Evolutionary conservation across 495 filamentous ascomycete species (phyloP).

Genomic region (Baudoinia panamericana): DNA sequence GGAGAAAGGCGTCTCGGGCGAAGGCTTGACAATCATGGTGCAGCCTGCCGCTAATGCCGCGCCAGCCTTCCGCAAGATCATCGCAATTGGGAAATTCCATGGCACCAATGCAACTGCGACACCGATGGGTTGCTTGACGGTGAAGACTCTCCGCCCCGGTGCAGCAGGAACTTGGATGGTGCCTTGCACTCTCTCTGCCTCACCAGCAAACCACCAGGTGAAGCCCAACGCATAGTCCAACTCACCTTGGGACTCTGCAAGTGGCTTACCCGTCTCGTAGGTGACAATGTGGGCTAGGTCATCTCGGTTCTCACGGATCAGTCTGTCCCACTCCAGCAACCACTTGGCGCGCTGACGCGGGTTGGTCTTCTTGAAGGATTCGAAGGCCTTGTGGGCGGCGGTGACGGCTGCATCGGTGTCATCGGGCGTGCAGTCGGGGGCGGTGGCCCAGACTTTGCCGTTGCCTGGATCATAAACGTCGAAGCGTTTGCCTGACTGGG

Average conservation of each 20-base stretch:
- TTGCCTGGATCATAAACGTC: slow-evolving; percentile 59
- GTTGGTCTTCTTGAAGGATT: slow-evolving; percentile 45
- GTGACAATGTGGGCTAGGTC: slow-evolving; percentile 37
- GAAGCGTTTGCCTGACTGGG: slow-evolving; percentile 50
- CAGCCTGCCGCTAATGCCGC: slow-evolving; percentile 60
- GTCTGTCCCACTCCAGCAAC: slow-evolving; percentile 39
- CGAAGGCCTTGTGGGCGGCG: slow-evolving; percentile 46
- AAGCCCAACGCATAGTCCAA: slow-evolving; percentile 37
- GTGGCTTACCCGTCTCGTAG: slow-evolving; percentile 39
- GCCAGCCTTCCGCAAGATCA: slow-evolving; percentile 56
- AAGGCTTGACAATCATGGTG: slow-evolving; percentile 34
- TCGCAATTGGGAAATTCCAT: slow-evolving; percentile 49
- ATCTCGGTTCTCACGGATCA: slow-evolving; percentile 31
- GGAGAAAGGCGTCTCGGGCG: slow-evolving; percentile 31
- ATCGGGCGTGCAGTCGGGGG: slow-evolving; percentile 44
- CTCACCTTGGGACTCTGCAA: slow-evolving; percentile 35
- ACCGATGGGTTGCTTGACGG: slow-evolving; percentile 57
- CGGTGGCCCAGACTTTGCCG: slow-evolving; percentile 49
- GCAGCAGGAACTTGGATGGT: slow-evolving; percentile 41
- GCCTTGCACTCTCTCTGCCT: slow-evolving; percentile 58
- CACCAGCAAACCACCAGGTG: slow-evolving; percentile 42
- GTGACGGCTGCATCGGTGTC: slow-evolving; percentile 51
- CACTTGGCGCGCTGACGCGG: slow-evolving; percentile 49
- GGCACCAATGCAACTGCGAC: slow-evolving; percentile 52
- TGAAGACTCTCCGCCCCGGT: slow-evolving; percentile 51